A percentile compares a stretch with the other conserved stretches of the same genome.
Evolutionary conservation across 2,329 filamentous ascomycete genomes (phyloP).

Genomic region (Penicillium sp.): DNA sequence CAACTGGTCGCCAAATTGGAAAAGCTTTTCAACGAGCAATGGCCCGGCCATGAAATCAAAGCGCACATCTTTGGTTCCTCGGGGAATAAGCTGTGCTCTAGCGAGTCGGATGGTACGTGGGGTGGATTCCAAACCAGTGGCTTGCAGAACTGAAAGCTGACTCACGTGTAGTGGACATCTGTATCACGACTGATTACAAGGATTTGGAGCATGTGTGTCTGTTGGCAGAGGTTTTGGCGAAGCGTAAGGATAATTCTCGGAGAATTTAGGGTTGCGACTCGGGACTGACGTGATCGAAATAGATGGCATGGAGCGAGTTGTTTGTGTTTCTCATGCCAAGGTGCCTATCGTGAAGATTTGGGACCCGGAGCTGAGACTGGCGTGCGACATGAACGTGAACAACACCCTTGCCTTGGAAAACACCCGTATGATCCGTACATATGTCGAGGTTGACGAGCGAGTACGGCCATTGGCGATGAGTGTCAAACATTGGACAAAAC

Average conservation of each 20-base stretch:
- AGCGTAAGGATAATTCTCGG: constrained; percentile 56
- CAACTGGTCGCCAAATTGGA: constrained; percentile 83
- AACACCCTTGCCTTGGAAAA: constrained; percentile 93
- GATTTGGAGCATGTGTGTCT: constrained; percentile 85
- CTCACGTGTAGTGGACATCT: constrained; percentile 72
- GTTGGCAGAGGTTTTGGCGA: constrained; percentile 78
- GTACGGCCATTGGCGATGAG: constrained; percentile 93
- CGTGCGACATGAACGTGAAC: constrained; percentile 98
- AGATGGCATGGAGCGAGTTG: constrained; percentile 96
- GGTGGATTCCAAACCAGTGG: not conserved
- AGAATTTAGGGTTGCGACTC: not conserved
- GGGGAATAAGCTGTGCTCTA: constrained; percentile 88
- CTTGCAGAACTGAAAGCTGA: constrained; percentile 19
- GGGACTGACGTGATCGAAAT: constrained; percentile 15
- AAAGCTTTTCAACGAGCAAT: constrained; percentile 79
- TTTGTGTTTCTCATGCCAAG: constrained; percentile 90
- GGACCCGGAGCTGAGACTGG: constrained; percentile 84
- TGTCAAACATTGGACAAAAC: constrained; percentile 94
- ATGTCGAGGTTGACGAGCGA: constrained; percentile 86
- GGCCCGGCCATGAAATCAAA: constrained; percentile 83
- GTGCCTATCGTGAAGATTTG: constrained; percentile 98
- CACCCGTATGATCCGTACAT: constrained; percentile 95
- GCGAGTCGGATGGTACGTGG: constrained; percentile 82
- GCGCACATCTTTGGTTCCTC: constrained; percentile 98
- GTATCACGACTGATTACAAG: constrained; percentile 87